phyloP scores from a whole-genome alignment of 73 alveolate genomes.

The Diophrys appendiculata region DNA sequence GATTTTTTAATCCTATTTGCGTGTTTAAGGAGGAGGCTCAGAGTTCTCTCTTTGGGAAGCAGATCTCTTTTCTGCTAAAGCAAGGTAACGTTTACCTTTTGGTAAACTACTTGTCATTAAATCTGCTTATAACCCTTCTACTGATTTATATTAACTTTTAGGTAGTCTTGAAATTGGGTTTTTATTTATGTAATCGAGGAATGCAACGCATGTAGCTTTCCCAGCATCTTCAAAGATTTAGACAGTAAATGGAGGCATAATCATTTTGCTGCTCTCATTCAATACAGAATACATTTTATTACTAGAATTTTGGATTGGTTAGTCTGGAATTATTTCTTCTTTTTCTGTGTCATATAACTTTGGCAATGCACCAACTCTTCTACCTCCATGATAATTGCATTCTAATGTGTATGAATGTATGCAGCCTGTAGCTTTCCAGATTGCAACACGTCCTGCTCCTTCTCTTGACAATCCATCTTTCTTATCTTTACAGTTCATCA shows the following conservation, averaged over 20 bases:
- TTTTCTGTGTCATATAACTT: constrained; percentile 29
- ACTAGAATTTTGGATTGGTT: constrained; percentile 27
- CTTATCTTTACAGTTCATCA: constrained; percentile 88
- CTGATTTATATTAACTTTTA: constrained; percentile 16
- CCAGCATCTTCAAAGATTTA: constrained; percentile 63
- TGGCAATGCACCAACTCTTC: constrained; percentile 42
- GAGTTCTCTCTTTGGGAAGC: too few species aligned
- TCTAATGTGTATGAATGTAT: constrained; percentile 93
- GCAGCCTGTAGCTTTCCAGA: constrained; percentile 88
- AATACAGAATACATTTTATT: constrained; percentile 37
- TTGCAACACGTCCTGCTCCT: constrained; percentile 98
- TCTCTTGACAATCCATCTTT: constrained; percentile 89
- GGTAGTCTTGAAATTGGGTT: constrained; percentile 48
- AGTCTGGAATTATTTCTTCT: constrained; percentile 29
- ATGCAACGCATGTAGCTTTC: constrained; percentile 28
- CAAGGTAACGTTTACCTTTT: too few species aligned
- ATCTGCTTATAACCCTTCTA: constrained; percentile 10
- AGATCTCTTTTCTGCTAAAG: too few species aligned
- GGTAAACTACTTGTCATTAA: too few species aligned
- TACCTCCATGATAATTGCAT: constrained; percentile 86
- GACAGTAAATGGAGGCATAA: constrained; percentile 26
- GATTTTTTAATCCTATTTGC: too few species aligned
- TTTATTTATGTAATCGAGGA: constrained; percentile 34
- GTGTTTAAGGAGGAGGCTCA: too few species aligned
- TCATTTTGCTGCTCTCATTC: constrained; percentile 16